Conservation (phyloP, 148 eudicot species). For the Chenopodium berlandieri region DNA sequence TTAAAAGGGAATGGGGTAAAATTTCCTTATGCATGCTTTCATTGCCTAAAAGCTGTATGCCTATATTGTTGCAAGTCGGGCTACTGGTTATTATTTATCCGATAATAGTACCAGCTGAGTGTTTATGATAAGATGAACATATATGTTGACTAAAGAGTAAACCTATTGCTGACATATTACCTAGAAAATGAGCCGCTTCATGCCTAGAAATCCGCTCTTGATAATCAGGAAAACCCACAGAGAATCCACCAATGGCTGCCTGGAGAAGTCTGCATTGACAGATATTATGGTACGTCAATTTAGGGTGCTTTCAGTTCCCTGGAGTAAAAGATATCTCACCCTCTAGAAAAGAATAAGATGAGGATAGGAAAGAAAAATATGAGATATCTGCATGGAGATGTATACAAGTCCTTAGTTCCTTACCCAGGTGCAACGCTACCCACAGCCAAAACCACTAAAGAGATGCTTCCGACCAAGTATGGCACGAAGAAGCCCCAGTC, state of each 20-base stretch:
- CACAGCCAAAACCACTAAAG: conserved; percentile 82
- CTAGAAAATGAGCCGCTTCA: conserved; percentile 96
- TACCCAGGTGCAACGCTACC: conserved; percentile 97
- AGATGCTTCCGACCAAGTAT: conserved; percentile 84
- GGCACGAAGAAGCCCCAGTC: conserved; percentile 99
- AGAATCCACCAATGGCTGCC: conserved; percentile 82
- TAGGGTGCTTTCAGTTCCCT: background rate
- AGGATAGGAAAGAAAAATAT: background rate
- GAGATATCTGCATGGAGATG: background rate
- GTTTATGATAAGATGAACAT: background rate
- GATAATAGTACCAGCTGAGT: background rate
- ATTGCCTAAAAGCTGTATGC: no score
- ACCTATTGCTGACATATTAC: conserved; percentile 32
- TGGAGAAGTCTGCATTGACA: conserved; percentile 76
- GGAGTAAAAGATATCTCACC: background rate
- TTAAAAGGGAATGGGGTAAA: no score
- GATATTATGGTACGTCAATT: background rate
- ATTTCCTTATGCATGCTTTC: no score
- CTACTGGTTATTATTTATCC: no score
- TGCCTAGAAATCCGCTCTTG: conserved; percentile 90
- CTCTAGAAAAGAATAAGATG: background rate
- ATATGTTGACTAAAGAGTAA: background rate
- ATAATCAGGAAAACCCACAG: conserved; percentile 80
- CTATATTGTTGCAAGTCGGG: no score
- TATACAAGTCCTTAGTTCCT: conserved; percentile 20